Evolutionary conservation across 331 rosid genomes (phyloP).

Genomic region (Rosa hybrid): DNA sequence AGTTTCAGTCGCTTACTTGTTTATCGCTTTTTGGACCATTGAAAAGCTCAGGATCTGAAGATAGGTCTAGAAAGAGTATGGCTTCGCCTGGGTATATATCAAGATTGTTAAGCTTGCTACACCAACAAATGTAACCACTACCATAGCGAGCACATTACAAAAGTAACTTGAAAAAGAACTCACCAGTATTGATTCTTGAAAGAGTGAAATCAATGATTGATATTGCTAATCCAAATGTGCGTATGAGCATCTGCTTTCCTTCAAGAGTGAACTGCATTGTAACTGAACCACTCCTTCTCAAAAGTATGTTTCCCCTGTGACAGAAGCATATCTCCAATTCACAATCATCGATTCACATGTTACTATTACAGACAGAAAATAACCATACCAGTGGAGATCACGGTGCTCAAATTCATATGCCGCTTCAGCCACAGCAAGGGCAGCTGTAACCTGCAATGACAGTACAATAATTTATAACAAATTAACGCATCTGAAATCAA

Average conservation of each 20-base stretch:
- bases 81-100: conserved; percentile 63
- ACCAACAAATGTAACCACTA: conserved; percentile 17
- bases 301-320: conserved; percentile 86
- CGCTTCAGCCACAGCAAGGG: conserved; percentile 96
- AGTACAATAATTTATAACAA: conserved; percentile 18
- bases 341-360: conserved; percentile 19
- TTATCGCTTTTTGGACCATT: conserved; percentile 80
- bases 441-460: conserved; percentile 68
- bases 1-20: conserved; percentile 57
- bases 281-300: conserved; percentile 61
- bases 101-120: conserved; percentile 22
- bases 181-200: conserved; percentile 89
- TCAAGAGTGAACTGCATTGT: conserved; percentile 73
- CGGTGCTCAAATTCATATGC: conserved; percentile 94
- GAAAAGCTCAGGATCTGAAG: conserved; percentile 77
- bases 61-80: conserved; percentile 78
- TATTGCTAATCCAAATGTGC: conserved; percentile 69
- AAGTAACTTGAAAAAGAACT: conserved; percentile 6
- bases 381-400: conserved; percentile 87
- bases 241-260: conserved; percentile 54
- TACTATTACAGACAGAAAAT: conserved; percentile 16
- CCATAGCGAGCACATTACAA: not conserved
- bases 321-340: conserved; percentile 32
- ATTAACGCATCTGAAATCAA: conserved; percentile 29
- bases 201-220: conserved; percentile 90